A percentile compares a stretch with the other conserved stretches of the same genome.
phyloP scores from a whole-genome alignment of 2,329 filamentous ascomycete species.

The Paraphaeosphaeria minitans region DNA sequence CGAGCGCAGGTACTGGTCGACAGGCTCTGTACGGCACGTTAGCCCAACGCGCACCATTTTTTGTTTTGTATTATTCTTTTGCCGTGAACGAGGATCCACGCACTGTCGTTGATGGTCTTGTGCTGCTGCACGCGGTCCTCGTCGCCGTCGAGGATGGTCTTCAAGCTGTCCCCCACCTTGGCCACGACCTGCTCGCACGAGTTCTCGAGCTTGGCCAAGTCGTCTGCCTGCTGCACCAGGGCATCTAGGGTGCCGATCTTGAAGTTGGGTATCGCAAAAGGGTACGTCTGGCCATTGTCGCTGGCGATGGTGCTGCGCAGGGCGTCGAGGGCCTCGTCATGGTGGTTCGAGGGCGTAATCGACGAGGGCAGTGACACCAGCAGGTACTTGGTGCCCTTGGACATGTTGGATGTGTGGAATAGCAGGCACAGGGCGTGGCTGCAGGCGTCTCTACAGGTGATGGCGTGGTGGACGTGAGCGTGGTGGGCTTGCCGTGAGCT shows the following conservation, averaged over 20 bases:
- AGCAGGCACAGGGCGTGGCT: slow-evolving; percentile 20
- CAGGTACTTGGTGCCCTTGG: slow-evolving; percentile 69
- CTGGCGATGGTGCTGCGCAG: slow-evolving; percentile 72
- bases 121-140: slow-evolving; percentile 82
- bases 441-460: slow-evolving; percentile 13
- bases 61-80: no score
- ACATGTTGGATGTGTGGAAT: slow-evolving; percentile 44
- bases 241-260: slow-evolving; percentile 97
- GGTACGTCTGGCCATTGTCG: slow-evolving; percentile 75
- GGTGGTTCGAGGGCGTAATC: slow-evolving; percentile 79
- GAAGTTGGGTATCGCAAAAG: slow-evolving; percentile 88
- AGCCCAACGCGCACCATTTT: slow-evolving; percentile 11
- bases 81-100: slow-evolving; percentile 9
- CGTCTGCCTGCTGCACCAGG: slow-evolving; percentile 94
- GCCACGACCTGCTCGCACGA: slow-evolving; percentile 80
- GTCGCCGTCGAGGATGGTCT: slow-evolving; percentile 80
- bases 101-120: slow-evolving; percentile 93
- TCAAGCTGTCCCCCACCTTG: slow-evolving; percentile 87
- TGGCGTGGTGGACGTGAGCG: slow-evolving; percentile 18
- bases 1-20: slow-evolving; percentile 85
- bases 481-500: slow-evolving; percentile 26
- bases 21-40: slow-evolving; percentile 70
- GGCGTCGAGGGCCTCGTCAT: slow-evolving; percentile 79
- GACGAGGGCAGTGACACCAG: slow-evolving; percentile 89
- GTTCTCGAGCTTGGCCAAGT: slow-evolving; percentile 83